phyloP scores from a whole-genome alignment of 805 yeast genomes.

The Nakazawaea ambrosiae region DNA sequence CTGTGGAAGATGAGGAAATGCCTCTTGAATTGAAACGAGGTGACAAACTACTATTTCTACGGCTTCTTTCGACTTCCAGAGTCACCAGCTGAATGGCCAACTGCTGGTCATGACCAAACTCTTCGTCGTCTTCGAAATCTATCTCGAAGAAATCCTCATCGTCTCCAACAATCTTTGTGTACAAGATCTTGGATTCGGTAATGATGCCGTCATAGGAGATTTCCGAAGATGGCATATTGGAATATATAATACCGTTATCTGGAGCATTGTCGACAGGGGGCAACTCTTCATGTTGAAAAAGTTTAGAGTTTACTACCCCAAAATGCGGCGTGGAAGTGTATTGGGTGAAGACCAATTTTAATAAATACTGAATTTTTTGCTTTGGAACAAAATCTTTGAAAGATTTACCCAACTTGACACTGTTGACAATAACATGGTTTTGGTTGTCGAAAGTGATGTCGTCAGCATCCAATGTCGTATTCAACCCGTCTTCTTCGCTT shows the following conservation, averaged over 20 bases:
- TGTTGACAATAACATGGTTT: constrained; percentile 67
- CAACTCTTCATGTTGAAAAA: constrained; percentile 28
- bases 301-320: constrained; percentile 38
- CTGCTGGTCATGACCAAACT: constrained; percentile 16
- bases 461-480: constrained; percentile 40
- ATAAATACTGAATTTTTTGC: constrained; percentile 55
- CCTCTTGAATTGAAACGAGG: background rate
- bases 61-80: background rate
- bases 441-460: constrained; percentile 43
- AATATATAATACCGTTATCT: constrained; percentile 41
- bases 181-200: constrained; percentile 70
- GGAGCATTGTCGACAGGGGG: constrained; percentile 31
- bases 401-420: constrained; percentile 81
- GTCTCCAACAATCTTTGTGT: constrained; percentile 78
- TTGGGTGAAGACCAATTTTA: constrained; percentile 59
- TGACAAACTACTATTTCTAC: constrained; percentile 1
- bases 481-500: constrained; percentile 50
- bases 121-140: constrained; percentile 94
- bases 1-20: too few relatives aligned
- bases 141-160: constrained; percentile 95
- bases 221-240: constrained; percentile 72
- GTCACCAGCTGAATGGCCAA: constrained; percentile 2
- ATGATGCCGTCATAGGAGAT: constrained; percentile 88
- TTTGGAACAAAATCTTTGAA: constrained; percentile 80
- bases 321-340: constrained; percentile 48